These are phyloP conservation scores for Macrotyloma uniflorum DNA, from an alignment of 306 rosid genomes.

Conservation along the genomic window DNA sequence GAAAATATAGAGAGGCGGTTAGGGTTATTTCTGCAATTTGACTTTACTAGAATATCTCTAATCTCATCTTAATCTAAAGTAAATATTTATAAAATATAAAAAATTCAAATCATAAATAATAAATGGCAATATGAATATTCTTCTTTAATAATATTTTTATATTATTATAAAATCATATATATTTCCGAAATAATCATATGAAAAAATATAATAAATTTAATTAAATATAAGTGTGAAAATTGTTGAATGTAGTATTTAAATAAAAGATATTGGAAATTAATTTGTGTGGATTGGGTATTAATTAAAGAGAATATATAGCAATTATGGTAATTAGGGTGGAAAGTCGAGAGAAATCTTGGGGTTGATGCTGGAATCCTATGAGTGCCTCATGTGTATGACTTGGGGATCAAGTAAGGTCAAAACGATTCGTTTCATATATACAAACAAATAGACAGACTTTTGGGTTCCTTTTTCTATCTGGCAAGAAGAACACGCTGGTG, in stretches of 20 bases:
- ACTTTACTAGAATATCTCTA: neutral
- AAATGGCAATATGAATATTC: too few species aligned
- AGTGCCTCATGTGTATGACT: neutral
- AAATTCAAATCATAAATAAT: too few species aligned
- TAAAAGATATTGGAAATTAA: neutral
- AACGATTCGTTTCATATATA: neutral
- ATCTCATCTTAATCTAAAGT: neutral
- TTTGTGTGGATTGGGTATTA: neutral
- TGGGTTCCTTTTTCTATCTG: neutral
- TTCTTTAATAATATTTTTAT: too few species aligned
- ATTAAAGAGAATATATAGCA: neutral
- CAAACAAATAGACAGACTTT: neutral
- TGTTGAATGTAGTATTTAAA: neutral
- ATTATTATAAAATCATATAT: too few species aligned
- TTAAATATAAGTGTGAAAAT: neutral
- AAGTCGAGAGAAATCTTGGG: neutral
- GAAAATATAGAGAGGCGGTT: slow-evolving; percentile 29
- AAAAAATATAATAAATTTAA: neutral
- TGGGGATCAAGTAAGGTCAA: neutral
- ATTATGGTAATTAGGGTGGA: neutral
- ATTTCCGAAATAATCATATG: too few species aligned
- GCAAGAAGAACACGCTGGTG: neutral
- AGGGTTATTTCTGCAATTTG: neutral
- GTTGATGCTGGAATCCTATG: neutral
- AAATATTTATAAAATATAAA: neutral